Evolutionary conservation across 495 filamentous ascomycete genomes (phyloP).

Genomic region (Hypoxylon rickii): DNA sequence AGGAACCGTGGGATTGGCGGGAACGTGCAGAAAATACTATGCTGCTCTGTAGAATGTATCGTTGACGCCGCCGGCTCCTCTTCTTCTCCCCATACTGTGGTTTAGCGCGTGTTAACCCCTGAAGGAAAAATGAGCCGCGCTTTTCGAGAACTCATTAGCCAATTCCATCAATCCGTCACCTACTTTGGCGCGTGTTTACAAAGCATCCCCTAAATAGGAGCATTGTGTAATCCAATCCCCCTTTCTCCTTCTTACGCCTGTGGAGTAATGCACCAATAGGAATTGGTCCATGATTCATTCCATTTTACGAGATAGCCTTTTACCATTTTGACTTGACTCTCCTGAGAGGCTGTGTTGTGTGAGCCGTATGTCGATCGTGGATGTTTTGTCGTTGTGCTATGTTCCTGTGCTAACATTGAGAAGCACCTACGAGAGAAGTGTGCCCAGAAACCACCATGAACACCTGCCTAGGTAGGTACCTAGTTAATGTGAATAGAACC

Average conservation of each 20-base stretch:
- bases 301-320: not conserved
- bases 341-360: constrained; percentile 8
- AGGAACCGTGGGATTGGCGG: constrained; percentile 11
- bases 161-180: constrained; percentile 15
- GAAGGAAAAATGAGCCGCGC: constrained; percentile 11
- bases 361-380: constrained; percentile 6
- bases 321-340: too few relatives aligned
- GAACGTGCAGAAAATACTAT: constrained; percentile 10
- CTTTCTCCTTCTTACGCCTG: not conserved
- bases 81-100: constrained; percentile 5
- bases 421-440: too few relatives aligned
- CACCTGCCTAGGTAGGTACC: too few relatives aligned
- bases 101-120: not conserved
- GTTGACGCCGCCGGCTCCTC: constrained; percentile 16
- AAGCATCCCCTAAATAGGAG: constrained; percentile 1
- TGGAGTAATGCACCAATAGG: constrained; percentile 5
- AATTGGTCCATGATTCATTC: constrained; percentile 3
- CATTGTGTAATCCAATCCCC: constrained; percentile 9
- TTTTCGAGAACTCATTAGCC: constrained; percentile 20
- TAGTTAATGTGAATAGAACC: not conserved
- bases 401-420: too few relatives aligned
- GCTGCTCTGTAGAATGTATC: too few relatives aligned
- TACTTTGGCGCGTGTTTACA: not conserved
- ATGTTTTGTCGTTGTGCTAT: constrained; percentile 2
- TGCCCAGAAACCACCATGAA: too few relatives aligned